A percentile compares a stretch with the other conserved stretches of the same genome.
Evolutionary conservation across 805 yeast genomes (phyloP).

Genomic region (Candida germanica): DNA sequence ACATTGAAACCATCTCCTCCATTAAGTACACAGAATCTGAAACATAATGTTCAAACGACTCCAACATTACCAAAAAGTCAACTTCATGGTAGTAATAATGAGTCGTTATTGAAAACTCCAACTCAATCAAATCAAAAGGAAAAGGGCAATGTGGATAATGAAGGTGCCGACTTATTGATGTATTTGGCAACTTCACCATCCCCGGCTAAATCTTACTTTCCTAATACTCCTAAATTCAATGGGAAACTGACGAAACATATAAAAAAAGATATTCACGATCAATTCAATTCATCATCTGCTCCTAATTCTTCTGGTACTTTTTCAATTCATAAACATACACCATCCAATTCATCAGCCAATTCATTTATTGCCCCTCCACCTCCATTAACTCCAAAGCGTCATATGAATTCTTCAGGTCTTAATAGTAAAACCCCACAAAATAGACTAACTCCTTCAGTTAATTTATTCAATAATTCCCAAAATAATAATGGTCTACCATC

Average conservation of each 20-base stretch:
- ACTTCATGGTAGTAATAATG: slow-evolving; percentile 11
- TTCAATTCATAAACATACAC: slow-evolving; percentile 12
- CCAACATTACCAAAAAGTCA: slow-evolving; percentile 27
- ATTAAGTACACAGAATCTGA: slow-evolving; percentile 11
- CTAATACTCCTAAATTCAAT: slow-evolving; percentile 27
- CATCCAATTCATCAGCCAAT: slow-evolving; percentile 15
- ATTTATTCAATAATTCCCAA: slow-evolving; percentile 20
- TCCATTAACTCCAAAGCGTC: slow-evolving; percentile 43
- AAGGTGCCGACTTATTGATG: slow-evolving; percentile 81
- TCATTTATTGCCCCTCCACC: slow-evolving; percentile 38
- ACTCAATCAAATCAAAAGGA: slow-evolving; percentile 25
- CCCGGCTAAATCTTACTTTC: slow-evolving; percentile 45
- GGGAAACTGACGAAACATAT: slow-evolving; percentile 5
- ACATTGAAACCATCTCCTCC: slow-evolving; percentile 30
- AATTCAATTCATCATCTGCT: slow-evolving; percentile 13
- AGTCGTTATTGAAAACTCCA: slow-evolving; percentile 31
- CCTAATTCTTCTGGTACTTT: slow-evolving; percentile 28
- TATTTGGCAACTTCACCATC: slow-evolving; percentile 83
- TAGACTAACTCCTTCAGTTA: slow-evolving; percentile 39
- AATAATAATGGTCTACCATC: slow-evolving; percentile 32
- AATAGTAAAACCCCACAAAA: slow-evolving; percentile 38
- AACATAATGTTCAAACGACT: slow-evolving; percentile 20
- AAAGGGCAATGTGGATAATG: slow-evolving; percentile 37
- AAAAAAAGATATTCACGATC: too few species aligned
- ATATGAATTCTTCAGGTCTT: slow-evolving; percentile 13